phyloP scores from a whole-genome alignment of 169 alveolate species.

The Plasmodium adleri region DNA sequence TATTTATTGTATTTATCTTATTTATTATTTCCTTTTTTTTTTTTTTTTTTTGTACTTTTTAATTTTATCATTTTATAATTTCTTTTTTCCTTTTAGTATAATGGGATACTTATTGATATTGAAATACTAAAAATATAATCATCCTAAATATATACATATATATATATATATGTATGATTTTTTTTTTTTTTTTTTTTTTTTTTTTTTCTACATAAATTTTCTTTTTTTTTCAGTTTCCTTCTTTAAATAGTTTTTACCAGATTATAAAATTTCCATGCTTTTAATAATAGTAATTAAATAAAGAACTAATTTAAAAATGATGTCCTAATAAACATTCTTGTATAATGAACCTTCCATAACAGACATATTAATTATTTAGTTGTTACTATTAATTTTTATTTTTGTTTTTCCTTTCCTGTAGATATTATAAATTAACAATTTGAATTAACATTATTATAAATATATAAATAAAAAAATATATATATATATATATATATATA shows the following conservation, averaged over 20 bases:
- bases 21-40: no score
- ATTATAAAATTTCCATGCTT: not conserved
- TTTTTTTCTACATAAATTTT: not conserved
- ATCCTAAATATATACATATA: no score
- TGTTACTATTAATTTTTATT: not conserved
- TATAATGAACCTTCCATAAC: not conserved
- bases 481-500: not conserved
- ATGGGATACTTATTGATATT: no score
- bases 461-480: not conserved
- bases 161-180: not conserved
- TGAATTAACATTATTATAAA: not conserved
- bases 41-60: no score
- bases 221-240: not conserved
- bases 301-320: no score
- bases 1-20: no score
- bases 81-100: no score
- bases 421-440: not conserved
- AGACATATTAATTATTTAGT: not conserved
- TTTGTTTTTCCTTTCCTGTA: not conserved
- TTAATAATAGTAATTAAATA: not conserved
- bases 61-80: no score
- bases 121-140: no score
- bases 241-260: slow-evolving; percentile 1
- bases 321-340: not conserved
- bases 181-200: no score